A percentile compares a stretch with the other conserved stretches of the same genome.
phyloP scores from a whole-genome alignment of 140 eudicot species.

The Senecio squalidus region DNA sequence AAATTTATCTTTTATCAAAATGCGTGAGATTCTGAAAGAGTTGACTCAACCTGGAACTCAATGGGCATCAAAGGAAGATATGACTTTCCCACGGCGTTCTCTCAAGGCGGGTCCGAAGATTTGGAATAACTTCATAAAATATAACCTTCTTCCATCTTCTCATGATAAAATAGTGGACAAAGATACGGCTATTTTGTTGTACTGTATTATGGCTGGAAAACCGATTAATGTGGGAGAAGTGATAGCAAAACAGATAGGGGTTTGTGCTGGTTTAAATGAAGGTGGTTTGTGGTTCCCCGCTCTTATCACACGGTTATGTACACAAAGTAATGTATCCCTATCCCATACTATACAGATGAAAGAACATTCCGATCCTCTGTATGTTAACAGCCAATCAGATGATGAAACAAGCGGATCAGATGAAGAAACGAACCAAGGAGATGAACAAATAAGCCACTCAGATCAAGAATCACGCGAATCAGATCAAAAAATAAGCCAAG shows the following conservation, averaged over 20 bases:
- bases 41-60: neutral
- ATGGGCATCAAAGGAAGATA: neutral
- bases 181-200: neutral
- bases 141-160: neutral
- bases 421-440: neutral
- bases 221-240: slow-evolving; percentile 2
- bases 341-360: neutral
- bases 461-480: too few species aligned
- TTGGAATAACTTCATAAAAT: neutral
- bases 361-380: neutral
- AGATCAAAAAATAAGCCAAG: neutral
- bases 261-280: neutral
- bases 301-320: slow-evolving; percentile 6
- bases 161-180: neutral
- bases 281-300: slow-evolving; percentile 3
- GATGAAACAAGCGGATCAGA: neutral
- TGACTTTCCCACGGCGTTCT: neutral
- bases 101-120: neutral
- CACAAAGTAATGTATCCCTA: neutral
- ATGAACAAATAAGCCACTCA: neutral
- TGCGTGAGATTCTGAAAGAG: neutral
- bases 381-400: neutral
- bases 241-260: neutral
- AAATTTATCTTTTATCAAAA: neutral
- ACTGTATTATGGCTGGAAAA: neutral